Base-by-base conservation (phyloP, 805 yeast genomes). In the Wickerhamiella qilinensis region DNA sequence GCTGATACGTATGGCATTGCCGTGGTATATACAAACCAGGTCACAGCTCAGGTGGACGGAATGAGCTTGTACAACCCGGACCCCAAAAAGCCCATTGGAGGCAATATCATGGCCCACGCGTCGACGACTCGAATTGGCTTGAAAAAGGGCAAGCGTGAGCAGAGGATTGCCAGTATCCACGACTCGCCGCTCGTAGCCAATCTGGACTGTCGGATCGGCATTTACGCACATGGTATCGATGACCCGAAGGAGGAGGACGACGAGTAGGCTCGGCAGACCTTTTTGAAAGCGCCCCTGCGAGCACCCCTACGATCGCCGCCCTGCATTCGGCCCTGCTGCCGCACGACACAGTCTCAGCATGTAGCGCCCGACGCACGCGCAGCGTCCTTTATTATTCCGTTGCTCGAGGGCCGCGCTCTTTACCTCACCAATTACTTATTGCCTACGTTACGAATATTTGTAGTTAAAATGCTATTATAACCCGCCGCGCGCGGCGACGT, bases 1-100 rank as follows among this genome's bases (percentile, higher is more conserved):
- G 97, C 97, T 0, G 98, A 91, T 59, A 97, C 88, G 62, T 91
- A 82, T 60, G 98, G 98, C 34, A 84, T 91, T 41, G 98, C 97
- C 0, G 94, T 88, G 8, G 85, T 91, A 5, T 84, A 91, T 34
- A 81, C 93, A 2, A 91, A 91, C 60, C 98, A 91, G 59, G 98
- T 91, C 18, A 95, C 84, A 5, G 96, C 97, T 3, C 96, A 86
- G 59, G 98, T 91, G 16, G 98, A 91, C 54, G 93, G 93, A 52
- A 74, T 74, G 31, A 68, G 73, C 20, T 63, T 74, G 64, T 86
- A 76, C 57, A 85, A 86, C 50, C 94, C 95, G 1, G 98, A 91
- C 58, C 96, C 97, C 14, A 91, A 91, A 58, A 91, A 91, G 58
- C 98, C 98, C 15, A 88, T 91, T 48, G 98, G 98, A 44, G 98